Conservation (phyloP, 768 basidiomycete genomes). For the Boletus rufocinnamomeus region DNA sequence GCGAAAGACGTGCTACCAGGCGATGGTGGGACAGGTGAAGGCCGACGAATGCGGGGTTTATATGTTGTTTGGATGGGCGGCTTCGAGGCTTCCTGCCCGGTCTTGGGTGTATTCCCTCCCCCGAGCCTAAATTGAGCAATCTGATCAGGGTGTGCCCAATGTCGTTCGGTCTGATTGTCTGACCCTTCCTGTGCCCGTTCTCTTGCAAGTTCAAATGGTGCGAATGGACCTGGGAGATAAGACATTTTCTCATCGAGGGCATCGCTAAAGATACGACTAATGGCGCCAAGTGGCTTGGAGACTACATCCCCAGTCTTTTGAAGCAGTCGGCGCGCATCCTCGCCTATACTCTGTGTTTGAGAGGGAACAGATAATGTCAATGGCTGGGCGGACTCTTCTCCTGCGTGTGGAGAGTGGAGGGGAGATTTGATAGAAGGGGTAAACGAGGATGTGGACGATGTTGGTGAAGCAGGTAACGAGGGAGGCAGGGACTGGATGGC, state of each 20-base stretch:
- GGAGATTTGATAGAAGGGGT: conserved; percentile 38
- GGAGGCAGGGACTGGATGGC: conserved; percentile 53
- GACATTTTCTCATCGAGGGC: conserved; percentile 72
- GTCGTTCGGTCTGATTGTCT: conserved; percentile 35
- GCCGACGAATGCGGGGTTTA: conserved; percentile 66
- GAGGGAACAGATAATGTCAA: conserved; percentile 61
- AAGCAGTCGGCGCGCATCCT: conserved; percentile 80
- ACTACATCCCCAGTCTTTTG: conserved; percentile 91
- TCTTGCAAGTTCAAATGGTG: conserved; percentile 62
- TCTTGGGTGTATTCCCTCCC: conserved; percentile 35
- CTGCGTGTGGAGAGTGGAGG: conserved; percentile 55
- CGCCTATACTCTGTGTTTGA: conserved; percentile 36
- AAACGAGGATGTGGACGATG: conserved; percentile 39
- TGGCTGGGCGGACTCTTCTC: conserved; percentile 88
- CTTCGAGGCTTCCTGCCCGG: conserved; percentile 33
- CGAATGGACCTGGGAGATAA: conserved; percentile 69
- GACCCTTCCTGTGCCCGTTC: conserved; percentile 47
- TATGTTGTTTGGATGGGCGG: conserved; percentile 64
- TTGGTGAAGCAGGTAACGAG: conserved; percentile 33
- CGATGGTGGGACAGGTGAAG: conserved; percentile 43
- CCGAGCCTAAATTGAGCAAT: conserved; percentile 28
- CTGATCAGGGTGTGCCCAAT: conserved; percentile 44
- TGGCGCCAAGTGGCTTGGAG: conserved; percentile 87
- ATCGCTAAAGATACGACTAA: conserved; percentile 84
- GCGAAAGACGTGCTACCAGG: conserved; percentile 20